phyloP scores from a whole-genome alignment of 768 basidiomycete species.

The Clavaria fumosa region DNA sequence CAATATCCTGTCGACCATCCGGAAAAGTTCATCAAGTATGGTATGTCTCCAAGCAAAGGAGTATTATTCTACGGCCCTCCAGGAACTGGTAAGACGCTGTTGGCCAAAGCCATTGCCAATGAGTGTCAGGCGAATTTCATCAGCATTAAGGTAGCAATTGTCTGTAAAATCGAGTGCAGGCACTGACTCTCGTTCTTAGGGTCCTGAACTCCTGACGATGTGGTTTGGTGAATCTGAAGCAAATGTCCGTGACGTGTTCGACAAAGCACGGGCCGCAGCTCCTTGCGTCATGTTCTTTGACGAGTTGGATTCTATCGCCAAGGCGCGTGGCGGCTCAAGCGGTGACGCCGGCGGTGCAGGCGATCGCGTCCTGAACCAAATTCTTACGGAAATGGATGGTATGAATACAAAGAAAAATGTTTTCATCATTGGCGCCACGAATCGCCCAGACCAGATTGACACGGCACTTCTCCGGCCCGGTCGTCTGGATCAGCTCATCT shows the following conservation, averaged over 20 bases:
- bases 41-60: constrained; percentile 99
- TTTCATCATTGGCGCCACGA: constrained; percentile 96
- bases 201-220: constrained; percentile 96
- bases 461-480: constrained; percentile 88
- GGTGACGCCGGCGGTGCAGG: constrained; percentile 95
- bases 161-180: neutral
- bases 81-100: constrained; percentile 97
- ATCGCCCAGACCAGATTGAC: constrained; percentile 93
- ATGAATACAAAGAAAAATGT: constrained; percentile 99
- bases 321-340: constrained; percentile 78
- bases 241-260: constrained; percentile 98
- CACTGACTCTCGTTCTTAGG: constrained; percentile 25
- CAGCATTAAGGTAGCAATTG: constrained; percentile 67
- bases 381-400: constrained; percentile 96
- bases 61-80: constrained; percentile 99
- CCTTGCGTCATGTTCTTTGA: constrained; percentile 99
- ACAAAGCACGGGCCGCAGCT: constrained; percentile 97
- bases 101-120: constrained; percentile 98
- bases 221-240: constrained; percentile 99
- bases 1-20: constrained; percentile 99
- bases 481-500: constrained; percentile 97
- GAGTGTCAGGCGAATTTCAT: constrained; percentile 99
- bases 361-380: constrained; percentile 95
- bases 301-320: constrained; percentile 97
- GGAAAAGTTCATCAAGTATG: constrained; percentile 99